Conservation (phyloP, 202 grass and related monocot species). For the Panicum hallii region DNA sequence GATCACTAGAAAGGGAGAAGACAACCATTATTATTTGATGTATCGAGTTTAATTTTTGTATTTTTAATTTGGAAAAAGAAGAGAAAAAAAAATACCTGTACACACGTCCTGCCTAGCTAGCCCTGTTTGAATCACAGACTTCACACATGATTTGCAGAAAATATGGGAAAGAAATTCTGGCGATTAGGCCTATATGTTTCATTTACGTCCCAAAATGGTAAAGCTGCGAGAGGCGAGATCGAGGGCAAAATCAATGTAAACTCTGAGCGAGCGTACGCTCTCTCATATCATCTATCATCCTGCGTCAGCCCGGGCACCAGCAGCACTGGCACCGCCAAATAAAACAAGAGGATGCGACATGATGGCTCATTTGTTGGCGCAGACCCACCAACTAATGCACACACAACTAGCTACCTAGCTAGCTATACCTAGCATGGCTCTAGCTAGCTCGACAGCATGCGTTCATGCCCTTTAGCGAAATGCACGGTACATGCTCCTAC, state of each 20-base stretch:
- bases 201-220: neutral
- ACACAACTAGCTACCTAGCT: conserved; percentile 24
- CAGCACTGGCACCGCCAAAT: conserved; percentile 38
- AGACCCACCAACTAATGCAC: conserved; percentile 51
- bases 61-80: neutral
- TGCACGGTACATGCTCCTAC: conserved; percentile 13
- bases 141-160: neutral
- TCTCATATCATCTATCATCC: conserved; percentile 6
- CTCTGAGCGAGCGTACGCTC: no score
- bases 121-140: neutral
- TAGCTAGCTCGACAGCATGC: conserved; percentile 49
- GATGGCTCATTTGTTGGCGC: conserved; percentile 41
- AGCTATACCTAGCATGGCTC: neutral
- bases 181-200: neutral
- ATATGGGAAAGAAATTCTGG: neutral
- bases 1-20: neutral
- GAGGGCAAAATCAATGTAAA: neutral
- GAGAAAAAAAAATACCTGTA: no score
- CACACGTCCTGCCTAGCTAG: neutral
- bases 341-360: conserved; percentile 56
- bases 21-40: neutral
- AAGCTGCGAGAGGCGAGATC: neutral
- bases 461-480: conserved; percentile 44
- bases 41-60: neutral
- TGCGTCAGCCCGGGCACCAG: conserved; percentile 6